These are phyloP conservation scores for Aspergillus indologenus DNA, from an alignment of 495 filamentous ascomycete genomes.

Conservation along the genomic window DNA sequence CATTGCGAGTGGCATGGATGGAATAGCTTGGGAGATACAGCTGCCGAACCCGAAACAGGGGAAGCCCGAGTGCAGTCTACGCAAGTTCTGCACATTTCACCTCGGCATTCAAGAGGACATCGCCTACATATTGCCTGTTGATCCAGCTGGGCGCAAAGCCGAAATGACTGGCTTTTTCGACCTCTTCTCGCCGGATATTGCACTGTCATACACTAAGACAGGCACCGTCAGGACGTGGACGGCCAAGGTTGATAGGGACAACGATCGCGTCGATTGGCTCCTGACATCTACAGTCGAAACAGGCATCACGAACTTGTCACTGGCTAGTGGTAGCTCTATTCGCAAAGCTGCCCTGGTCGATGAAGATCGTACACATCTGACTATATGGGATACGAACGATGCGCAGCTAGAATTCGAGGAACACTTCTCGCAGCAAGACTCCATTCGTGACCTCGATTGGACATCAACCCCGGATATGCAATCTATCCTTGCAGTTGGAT, in stretches of 20 bases:
- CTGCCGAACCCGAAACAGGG: slow-evolving; percentile 31
- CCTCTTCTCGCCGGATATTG: slow-evolving; percentile 82
- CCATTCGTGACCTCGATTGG: slow-evolving; percentile 89
- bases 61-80: slow-evolving; percentile 41
- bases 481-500: slow-evolving; percentile 88
- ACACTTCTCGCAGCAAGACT: slow-evolving; percentile 66
- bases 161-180: slow-evolving; percentile 80
- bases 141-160: slow-evolving; percentile 75
- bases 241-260: slow-evolving; percentile 62
- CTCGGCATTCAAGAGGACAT: slow-evolving; percentile 71
- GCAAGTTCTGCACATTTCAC: slow-evolving; percentile 69
- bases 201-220: slow-evolving; percentile 75
- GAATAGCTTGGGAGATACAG: slow-evolving; percentile 79
- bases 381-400: slow-evolving; percentile 87
- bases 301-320: slow-evolving; percentile 64
- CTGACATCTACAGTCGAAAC: slow-evolving; percentile 82
- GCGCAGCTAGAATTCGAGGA: slow-evolving; percentile 79
- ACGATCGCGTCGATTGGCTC: slow-evolving; percentile 70
- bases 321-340: slow-evolving; percentile 82
- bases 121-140: slow-evolving; percentile 81
- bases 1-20: slow-evolving; percentile 76
- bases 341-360: slow-evolving; percentile 85
- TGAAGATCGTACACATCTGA: slow-evolving; percentile 66
- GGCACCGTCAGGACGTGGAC: slow-evolving; percentile 85
- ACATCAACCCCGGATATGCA: slow-evolving; percentile 89